A percentile compares a stretch with the other conserved stretches of the same genome.
These are phyloP conservation scores for Talaromyces sp. DNA, from an alignment of 2,329 filamentous ascomycete species.

Conservation along the genomic window DNA sequence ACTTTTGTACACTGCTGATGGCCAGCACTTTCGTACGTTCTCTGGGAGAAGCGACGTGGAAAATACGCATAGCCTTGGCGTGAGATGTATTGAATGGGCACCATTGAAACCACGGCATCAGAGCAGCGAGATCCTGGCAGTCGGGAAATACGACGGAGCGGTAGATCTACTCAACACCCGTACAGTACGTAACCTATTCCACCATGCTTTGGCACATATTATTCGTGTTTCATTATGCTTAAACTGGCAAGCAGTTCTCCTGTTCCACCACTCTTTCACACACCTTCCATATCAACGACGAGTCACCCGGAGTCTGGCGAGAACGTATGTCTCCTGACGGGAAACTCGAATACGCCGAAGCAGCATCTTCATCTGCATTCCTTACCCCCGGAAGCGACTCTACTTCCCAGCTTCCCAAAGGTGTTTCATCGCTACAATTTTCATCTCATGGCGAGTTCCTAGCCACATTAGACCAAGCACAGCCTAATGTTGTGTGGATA, in stretches of 20 bases:
- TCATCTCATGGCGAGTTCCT: slow-evolving; percentile 33
- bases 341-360: slow-evolving; percentile 30
- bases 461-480: slow-evolving; percentile 36
- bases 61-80: slow-evolving; percentile 43
- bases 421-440: slow-evolving; percentile 38
- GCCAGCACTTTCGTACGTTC: slow-evolving; percentile 53
- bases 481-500: slow-evolving; percentile 43
- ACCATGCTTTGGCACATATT: neutral
- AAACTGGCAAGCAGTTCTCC: slow-evolving; percentile 23
- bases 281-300: slow-evolving; percentile 27
- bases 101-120: slow-evolving; percentile 27
- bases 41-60: slow-evolving; percentile 35
- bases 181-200: slow-evolving; percentile 30
- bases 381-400: slow-evolving; percentile 24
- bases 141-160: slow-evolving; percentile 48
- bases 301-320: slow-evolving; percentile 31
- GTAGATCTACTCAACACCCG: slow-evolving; percentile 45
- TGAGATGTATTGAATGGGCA: slow-evolving; percentile 51
- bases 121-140: slow-evolving; percentile 39
- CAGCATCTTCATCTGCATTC: slow-evolving; percentile 33
- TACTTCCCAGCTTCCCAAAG: slow-evolving; percentile 27
- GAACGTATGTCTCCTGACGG: slow-evolving; percentile 27
- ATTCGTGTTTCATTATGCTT: neutral
- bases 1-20: slow-evolving; percentile 55
- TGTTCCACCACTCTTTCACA: slow-evolving; percentile 33